phyloP scores from a whole-genome alignment of 2,329 filamentous ascomycete genomes.

The Colletotrichum endophyticum region DNA sequence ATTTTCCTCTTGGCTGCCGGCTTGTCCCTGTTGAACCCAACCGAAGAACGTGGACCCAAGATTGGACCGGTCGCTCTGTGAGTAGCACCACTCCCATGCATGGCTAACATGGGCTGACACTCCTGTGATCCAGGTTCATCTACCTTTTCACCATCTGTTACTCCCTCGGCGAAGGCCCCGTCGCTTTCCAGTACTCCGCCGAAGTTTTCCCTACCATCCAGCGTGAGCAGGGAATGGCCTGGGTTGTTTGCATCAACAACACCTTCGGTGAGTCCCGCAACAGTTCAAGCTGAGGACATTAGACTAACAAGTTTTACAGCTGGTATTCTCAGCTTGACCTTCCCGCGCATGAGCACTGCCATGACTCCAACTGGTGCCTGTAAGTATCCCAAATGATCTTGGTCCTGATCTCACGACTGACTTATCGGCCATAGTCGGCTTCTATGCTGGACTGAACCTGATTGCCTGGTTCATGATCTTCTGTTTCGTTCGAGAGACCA shows the following conservation, averaged over 20 bases:
- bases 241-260: background rate
- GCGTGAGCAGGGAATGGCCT: constrained; percentile 68
- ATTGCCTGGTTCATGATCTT: constrained; percentile 59
- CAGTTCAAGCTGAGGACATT: fast-evolving
- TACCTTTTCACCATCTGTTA: constrained; percentile 50
- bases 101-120: background rate
- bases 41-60: constrained; percentile 10
- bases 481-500: constrained; percentile 62
- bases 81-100: background rate
- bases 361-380: constrained; percentile 35
- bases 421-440: constrained; percentile 40
- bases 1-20: constrained; percentile 62
- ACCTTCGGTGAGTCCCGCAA: background rate
- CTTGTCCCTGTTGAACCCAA: constrained; percentile 52
- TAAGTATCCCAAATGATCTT: constrained; percentile 26
- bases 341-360: constrained; percentile 58
- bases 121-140: constrained; percentile 33
- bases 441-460: constrained; percentile 61
- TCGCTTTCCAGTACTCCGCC: constrained; percentile 66
- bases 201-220: constrained; percentile 69
- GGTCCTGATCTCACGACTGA: background rate
- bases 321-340: constrained; percentile 64
- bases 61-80: constrained; percentile 54
- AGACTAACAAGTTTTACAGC: background rate
- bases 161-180: constrained; percentile 49